phyloP scores from a whole-genome alignment of 1,139 yeast species.

The Pichia sp. region DNA sequence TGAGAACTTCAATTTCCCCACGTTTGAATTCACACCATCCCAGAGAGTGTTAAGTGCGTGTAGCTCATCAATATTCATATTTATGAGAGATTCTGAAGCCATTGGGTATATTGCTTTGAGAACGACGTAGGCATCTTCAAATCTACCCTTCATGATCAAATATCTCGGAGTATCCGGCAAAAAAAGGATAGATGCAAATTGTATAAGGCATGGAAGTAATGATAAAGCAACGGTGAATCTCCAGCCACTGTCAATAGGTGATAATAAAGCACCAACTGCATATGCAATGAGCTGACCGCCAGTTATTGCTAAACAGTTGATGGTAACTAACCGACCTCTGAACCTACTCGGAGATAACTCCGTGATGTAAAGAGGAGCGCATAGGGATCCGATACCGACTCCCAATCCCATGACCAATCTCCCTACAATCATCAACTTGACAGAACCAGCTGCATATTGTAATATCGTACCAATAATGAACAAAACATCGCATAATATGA shows the following conservation, averaged over 20 bases:
- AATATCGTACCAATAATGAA: conserved; percentile 45
- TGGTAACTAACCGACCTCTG: conserved; percentile 48
- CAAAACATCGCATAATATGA: conserved; percentile 40
- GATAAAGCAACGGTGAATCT: conserved; percentile 48
- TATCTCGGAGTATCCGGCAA: conserved; percentile 56
- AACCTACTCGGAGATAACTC: conserved; percentile 51
- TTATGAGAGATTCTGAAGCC: conserved; percentile 28
- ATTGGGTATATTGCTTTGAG: conserved; percentile 36
- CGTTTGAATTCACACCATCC: not conserved
- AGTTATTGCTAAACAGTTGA: conserved; percentile 50
- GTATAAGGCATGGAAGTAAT: conserved; percentile 45
- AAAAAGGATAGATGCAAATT: conserved; percentile 40
- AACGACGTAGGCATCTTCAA: conserved; percentile 38
- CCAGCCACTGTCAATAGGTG: conserved; percentile 43
- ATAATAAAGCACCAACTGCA: conserved; percentile 45
- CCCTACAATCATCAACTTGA: conserved; percentile 49
- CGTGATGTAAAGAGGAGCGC: conserved; percentile 49
- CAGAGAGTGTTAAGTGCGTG: conserved; percentile 31
- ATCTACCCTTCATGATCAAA: conserved; percentile 40
- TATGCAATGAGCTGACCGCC: conserved; percentile 56
- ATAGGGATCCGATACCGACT: conserved; percentile 51
- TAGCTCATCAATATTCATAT: conserved; percentile 41
- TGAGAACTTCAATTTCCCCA: conserved; percentile 33
- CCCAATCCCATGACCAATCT: conserved; percentile 51
- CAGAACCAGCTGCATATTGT: conserved; percentile 39